Percentiles rank a stretch among this genome's conserved stretches.
Conservation (phyloP, 352 stramenopile genomes). For the Phytopythium mirpurense region DNA sequence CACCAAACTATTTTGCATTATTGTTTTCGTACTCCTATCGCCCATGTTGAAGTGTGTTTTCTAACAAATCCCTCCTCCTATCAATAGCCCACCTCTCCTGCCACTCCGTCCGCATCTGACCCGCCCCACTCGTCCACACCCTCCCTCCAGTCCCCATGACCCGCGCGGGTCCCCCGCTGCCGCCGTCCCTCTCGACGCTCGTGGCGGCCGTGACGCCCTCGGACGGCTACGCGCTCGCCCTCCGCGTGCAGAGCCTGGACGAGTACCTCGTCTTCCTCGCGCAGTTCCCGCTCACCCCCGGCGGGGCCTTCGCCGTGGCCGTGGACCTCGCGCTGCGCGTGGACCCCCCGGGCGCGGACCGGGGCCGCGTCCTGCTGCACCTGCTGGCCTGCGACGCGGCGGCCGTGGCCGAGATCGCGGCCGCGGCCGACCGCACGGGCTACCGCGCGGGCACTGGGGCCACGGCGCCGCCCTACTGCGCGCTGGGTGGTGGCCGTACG, state of each 20-base stretch:
- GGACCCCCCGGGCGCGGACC: constrained; percentile 13
- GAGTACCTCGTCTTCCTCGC: constrained; percentile 26
- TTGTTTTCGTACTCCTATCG: too few species aligned
- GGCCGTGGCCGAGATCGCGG: constrained; percentile 13
- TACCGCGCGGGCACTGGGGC: too few species aligned
- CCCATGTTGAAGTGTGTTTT: too few species aligned
- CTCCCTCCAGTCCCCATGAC: too few species aligned
- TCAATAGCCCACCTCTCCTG: too few species aligned
- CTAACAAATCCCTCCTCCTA: too few species aligned
- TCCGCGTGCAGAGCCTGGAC: constrained; percentile 15
- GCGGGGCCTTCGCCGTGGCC: constrained; percentile 36
- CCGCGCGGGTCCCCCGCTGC: background rate
- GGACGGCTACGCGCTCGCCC: background rate
- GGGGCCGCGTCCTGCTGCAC: constrained; percentile 39
- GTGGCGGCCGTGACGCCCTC: background rate
- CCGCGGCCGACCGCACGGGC: too few species aligned
- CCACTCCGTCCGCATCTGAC: too few species aligned
- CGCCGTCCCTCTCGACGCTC: background rate
- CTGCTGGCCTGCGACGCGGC: constrained; percentile 37
- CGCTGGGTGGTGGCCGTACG: constrained; percentile 51
- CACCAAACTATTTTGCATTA: too few species aligned
- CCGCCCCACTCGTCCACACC: too few species aligned
- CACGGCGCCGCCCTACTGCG: constrained; percentile 32
- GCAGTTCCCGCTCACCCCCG: constrained; percentile 26
- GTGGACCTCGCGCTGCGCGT: constrained; percentile 36